Evolutionary conservation across 805 yeast genomes (phyloP).

Genomic region (Metschnikowia sp.): DNA sequence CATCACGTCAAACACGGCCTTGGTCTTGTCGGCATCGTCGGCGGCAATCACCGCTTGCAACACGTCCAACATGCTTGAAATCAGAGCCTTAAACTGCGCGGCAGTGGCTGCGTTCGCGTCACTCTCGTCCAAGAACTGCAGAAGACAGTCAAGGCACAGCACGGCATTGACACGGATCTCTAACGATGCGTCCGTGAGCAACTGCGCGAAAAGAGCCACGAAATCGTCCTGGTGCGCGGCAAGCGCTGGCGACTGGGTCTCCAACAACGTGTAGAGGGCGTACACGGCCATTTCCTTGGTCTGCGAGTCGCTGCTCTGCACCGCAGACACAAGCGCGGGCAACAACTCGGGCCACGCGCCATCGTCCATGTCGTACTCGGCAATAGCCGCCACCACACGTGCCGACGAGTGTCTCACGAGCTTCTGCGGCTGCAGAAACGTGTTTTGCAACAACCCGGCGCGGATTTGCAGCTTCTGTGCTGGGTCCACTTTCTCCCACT

Average conservation of each 20-base stretch:
- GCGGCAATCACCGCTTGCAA: conserved; percentile 67
- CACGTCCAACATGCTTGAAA: conserved; percentile 80
- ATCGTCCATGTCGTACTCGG: conserved; percentile 63
- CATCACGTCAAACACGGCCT: conserved; percentile 77
- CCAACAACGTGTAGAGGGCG: conserved; percentile 74
- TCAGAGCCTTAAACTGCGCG: conserved; percentile 58
- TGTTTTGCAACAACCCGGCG: conserved; percentile 61
- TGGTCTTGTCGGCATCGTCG: conserved; percentile 70
- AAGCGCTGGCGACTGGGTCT: conserved; percentile 60
- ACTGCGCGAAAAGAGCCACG: conserved; percentile 63
- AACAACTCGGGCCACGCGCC: conserved; percentile 74
- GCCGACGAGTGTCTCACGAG: conserved; percentile 85
- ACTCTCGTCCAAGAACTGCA: conserved; percentile 63
- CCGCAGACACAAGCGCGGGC: conserved; percentile 65
- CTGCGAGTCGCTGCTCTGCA: conserved; percentile 42
- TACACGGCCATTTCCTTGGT: conserved; percentile 77
- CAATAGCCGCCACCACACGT: conserved; percentile 84
- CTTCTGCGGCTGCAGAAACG: conserved; percentile 62
- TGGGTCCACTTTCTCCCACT: conserved; percentile 61
- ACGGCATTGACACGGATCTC: conserved; percentile 82
- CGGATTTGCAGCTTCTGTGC: conserved; percentile 59
- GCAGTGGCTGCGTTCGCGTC: conserved; percentile 41
- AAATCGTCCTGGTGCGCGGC: conserved; percentile 60
- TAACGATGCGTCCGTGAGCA: conserved; percentile 59
- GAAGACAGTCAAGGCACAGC: conserved; percentile 70